These are phyloP conservation scores for Sclerotinia spermophila DNA, from an alignment of 2,329 filamentous ascomycete species.

Conservation along the genomic window DNA sequence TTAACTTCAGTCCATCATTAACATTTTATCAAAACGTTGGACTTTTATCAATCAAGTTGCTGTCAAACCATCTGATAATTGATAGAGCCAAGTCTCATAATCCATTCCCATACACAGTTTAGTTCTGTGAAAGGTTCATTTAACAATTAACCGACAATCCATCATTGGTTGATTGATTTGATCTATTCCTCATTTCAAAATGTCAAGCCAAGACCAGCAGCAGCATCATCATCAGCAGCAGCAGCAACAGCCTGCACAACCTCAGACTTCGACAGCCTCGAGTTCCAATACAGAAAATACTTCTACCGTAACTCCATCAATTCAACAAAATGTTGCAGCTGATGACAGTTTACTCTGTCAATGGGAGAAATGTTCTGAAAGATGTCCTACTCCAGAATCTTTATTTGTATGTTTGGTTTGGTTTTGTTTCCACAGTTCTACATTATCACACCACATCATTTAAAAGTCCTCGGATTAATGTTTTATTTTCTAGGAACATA, in stretches of 20 bases:
- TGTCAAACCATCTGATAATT: background rate
- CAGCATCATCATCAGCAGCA: constrained; percentile 21
- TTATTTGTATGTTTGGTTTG: constrained; percentile 39
- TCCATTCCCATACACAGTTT: background rate
- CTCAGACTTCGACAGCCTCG: background rate
- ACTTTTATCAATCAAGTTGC: background rate
- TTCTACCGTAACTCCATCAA: constrained; percentile 19
- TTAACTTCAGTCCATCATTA: background rate
- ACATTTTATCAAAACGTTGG: background rate
- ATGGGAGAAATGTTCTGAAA: constrained; percentile 42
- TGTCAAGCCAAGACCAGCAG: constrained; percentile 20
- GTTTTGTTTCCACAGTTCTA: background rate
- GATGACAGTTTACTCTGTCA: constrained; percentile 41
- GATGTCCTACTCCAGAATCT: constrained; percentile 40
- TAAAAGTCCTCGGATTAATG: constrained; percentile 12
- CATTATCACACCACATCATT: background rate
- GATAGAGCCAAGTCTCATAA: background rate
- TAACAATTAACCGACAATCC: constrained; percentile 10
- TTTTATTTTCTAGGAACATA: constrained; percentile 68
- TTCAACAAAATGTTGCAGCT: constrained; percentile 24
- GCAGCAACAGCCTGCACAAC: constrained; percentile 18
- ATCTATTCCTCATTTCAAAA: background rate
- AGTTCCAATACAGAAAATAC: constrained; percentile 23
- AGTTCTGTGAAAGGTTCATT: constrained; percentile 1
- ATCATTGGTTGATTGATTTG: constrained; percentile 4